Conservation (phyloP, 129 eudicot genomes). For the Escallonia rubra region DNA sequence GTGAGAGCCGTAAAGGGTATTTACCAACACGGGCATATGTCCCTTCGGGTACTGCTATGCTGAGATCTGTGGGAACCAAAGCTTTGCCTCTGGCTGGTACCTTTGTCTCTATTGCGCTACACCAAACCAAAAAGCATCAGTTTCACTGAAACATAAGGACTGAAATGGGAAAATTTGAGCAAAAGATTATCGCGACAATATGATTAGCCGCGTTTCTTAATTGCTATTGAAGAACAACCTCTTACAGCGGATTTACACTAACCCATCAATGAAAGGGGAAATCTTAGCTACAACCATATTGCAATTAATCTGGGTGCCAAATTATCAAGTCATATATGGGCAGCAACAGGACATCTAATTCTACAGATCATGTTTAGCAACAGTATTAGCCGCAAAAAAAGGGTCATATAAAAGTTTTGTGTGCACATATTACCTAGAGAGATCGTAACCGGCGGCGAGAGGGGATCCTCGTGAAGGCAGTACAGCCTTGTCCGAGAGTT, state of each 20-base stretch:
- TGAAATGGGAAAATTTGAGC: too few relatives aligned
- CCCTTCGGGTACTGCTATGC: constrained; percentile 73
- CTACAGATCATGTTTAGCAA: too few relatives aligned
- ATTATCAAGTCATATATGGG: too few relatives aligned
- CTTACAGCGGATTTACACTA: too few relatives aligned
- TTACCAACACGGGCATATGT: constrained; percentile 89
- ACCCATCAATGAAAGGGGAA: too few relatives aligned
- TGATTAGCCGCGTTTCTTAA: too few relatives aligned
- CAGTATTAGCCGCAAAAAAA: too few relatives aligned
- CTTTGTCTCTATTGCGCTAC: constrained; percentile 47
- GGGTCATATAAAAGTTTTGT: too few relatives aligned
- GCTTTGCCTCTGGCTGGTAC: constrained; percentile 89
- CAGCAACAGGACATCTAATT: too few relatives aligned
- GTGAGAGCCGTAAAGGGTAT: neutral
- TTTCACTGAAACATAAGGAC: neutral
- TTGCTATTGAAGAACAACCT: too few relatives aligned
- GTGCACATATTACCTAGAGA: constrained; percentile 44
- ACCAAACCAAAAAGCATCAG: neutral
- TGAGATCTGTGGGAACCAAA: constrained; percentile 63
- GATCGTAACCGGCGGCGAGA: constrained; percentile 84
- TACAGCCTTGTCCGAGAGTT: constrained; percentile 66
- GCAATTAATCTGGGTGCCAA: too few relatives aligned
- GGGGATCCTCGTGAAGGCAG: constrained; percentile 65
- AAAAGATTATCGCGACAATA: neutral
- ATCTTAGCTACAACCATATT: too few relatives aligned